These are phyloP conservation scores for Fusarium sp. DNA, from an alignment of 2,329 filamentous ascomycete genomes.

Conservation along the genomic window DNA sequence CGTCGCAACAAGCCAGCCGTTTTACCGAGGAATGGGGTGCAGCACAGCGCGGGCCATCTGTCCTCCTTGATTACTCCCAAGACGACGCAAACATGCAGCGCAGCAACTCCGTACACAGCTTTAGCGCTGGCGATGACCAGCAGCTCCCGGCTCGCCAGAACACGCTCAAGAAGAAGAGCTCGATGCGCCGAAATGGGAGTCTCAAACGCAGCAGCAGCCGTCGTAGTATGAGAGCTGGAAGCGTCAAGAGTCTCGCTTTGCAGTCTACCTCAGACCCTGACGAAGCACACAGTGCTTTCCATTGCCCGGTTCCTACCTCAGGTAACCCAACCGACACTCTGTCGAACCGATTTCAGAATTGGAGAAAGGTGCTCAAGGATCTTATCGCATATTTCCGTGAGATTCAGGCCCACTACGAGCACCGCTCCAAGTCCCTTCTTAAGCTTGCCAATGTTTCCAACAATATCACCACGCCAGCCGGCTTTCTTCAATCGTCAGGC, in stretches of 20 bases:
- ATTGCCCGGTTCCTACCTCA: slow-evolving; percentile 86
- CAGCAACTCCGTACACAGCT: slow-evolving; percentile 69
- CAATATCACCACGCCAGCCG: slow-evolving; percentile 78
- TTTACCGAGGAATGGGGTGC: slow-evolving; percentile 80
- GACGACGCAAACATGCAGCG: slow-evolving; percentile 62
- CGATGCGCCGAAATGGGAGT: slow-evolving; percentile 77
- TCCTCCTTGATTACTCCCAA: slow-evolving; percentile 62
- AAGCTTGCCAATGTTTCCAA: slow-evolving; percentile 88
- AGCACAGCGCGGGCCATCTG: slow-evolving; percentile 71
- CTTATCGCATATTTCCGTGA: slow-evolving; percentile 94
- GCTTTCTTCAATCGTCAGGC: slow-evolving; percentile 84
- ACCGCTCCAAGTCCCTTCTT: slow-evolving; percentile 80
- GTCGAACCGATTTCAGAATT: slow-evolving; percentile 92
- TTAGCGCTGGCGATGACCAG: slow-evolving; percentile 59
- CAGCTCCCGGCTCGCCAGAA: slow-evolving; percentile 64
- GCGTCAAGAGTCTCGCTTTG: slow-evolving; percentile 81
- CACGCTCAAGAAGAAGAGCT: slow-evolving; percentile 90
- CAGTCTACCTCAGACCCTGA: slow-evolving; percentile 75
- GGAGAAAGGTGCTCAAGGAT: slow-evolving; percentile 95
- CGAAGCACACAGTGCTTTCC: slow-evolving; percentile 84
- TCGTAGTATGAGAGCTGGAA: slow-evolving; percentile 84
- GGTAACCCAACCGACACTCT: slow-evolving; percentile 90
- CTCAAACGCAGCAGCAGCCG: slow-evolving; percentile 83
- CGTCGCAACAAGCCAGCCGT: slow-evolving; percentile 55
- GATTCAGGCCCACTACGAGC: slow-evolving; percentile 88